A percentile compares a stretch with the other conserved stretches of the same genome.
Evolutionary conservation across 352 stramenopile genomes (phyloP).

Genomic region (Blastocystis sp.): DNA sequence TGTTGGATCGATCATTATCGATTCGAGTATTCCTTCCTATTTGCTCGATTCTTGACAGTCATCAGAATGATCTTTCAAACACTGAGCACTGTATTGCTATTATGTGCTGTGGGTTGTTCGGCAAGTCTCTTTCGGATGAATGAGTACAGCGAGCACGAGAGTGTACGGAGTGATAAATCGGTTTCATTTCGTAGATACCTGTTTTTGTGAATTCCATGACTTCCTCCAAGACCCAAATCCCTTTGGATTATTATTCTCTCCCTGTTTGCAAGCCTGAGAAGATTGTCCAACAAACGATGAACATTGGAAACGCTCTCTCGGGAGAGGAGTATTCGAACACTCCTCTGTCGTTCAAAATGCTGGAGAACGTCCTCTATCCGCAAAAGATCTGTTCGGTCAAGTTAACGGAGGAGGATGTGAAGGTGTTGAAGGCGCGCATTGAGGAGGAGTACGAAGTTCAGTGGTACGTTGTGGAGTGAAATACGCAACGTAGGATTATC

Average conservation of each 20-base stretch:
- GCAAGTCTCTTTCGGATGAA: constrained; percentile 17
- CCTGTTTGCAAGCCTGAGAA: constrained; percentile 38
- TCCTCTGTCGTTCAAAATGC: constrained; percentile 10
- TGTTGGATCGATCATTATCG: background rate
- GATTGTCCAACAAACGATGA: constrained; percentile 8
- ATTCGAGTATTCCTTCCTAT: too few relatives aligned
- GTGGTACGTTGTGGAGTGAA: constrained; percentile 60
- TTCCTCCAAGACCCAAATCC: constrained; percentile 90
- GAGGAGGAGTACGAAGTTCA: constrained; percentile 85
- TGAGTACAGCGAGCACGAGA: constrained; percentile 22
- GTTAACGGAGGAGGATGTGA: constrained; percentile 70
- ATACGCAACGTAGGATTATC: constrained; percentile 65
- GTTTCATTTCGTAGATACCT: constrained; percentile 62
- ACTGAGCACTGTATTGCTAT: background rate
- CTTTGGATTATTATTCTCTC: constrained; percentile 68
- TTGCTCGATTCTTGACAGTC: too few relatives aligned
- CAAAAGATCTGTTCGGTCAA: constrained; percentile 61
- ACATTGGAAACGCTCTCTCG: constrained; percentile 41
- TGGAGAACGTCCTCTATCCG: constrained; percentile 4
- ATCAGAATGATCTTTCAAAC: background rate
- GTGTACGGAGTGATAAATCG: background rate
- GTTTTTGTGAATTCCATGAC: constrained; percentile 95
- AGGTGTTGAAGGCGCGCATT: constrained; percentile 79
- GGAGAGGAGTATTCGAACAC: constrained; percentile 55
- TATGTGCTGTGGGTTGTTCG: background rate